Base-by-base conservation (phyloP, 2,329 filamentous ascomycete species). In the Aureobasidium sp. region DNA sequence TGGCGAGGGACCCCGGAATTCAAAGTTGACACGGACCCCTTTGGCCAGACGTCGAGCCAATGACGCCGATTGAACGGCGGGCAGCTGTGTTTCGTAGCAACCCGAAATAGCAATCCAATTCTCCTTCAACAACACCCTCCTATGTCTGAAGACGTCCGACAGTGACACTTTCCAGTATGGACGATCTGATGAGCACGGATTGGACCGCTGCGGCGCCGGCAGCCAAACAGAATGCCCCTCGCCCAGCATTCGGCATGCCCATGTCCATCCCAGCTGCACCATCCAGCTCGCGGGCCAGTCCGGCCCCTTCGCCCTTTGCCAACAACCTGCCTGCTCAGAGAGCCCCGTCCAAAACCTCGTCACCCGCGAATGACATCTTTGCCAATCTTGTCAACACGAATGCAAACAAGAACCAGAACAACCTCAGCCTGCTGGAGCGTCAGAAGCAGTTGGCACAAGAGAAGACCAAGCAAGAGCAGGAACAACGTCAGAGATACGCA, bases 381-480 rank as follows among this genome's bases (percentile, higher is more conserved):
- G 86, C 87, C 63, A 86, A 83, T 62, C 74, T 93, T 48, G 75
- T 90, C 57, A 82, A 78, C 60, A 82, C 85, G 62, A 79, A 79
- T 42, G 69, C 78, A 25, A 71, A 77, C 47, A 84, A 83, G 66
- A 59, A 71, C 51, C 79, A 78, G 25, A 85, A 83, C 67, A 93
- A 86, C 58, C 74, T 96, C 14, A 81, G 81, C 2, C 72, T 86
- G 7, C 71, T 79, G 53, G 81, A 85, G 62, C 78, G 81, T 49
- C 83, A 86, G 66, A 78, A 74, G 62, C 85, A 81, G 57, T 71
- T 95, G 59, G 80, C 86, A 59, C 88, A 95, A 68, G 84, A 89
- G 62, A 87, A 88, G 68, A 79, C 81, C 57, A 80, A 79, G 56
- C 87, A 91, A 66, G 86, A 90, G 56, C 85, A 84, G 55, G 85